phyloP scores from a whole-genome alignment of 495 filamentous ascomycete species.

The Oleoguttula mirabilis region DNA sequence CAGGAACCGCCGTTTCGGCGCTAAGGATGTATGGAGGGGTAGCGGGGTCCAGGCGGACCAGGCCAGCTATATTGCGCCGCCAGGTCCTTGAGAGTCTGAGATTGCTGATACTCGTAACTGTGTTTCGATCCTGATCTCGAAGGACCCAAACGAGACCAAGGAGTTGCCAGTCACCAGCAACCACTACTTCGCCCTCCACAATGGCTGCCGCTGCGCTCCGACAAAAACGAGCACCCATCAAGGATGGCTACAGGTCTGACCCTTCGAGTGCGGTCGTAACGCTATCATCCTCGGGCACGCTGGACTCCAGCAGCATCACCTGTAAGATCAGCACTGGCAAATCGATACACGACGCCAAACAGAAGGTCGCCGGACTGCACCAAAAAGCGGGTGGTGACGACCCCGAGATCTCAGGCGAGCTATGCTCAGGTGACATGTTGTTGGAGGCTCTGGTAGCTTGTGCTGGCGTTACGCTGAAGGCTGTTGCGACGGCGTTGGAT shows the following conservation, averaged over 20 bases:
- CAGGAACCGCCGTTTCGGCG: too few species aligned
- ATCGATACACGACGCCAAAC: constrained; percentile 23
- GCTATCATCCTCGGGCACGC: constrained; percentile 25
- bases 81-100: too few species aligned
- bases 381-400: constrained; percentile 30
- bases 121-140: too few species aligned
- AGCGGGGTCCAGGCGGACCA: too few species aligned
- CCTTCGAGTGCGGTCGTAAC: constrained; percentile 29
- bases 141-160: too few species aligned
- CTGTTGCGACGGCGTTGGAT: constrained; percentile 28
- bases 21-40: too few species aligned
- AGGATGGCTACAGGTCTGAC: constrained; percentile 24
- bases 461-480: constrained; percentile 31
- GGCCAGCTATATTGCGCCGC: too few species aligned
- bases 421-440: constrained; percentile 33
- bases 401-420: constrained; percentile 28
- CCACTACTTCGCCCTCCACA: not conserved
- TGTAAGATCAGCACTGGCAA: constrained; percentile 27
- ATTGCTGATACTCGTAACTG: too few species aligned
- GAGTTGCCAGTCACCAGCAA: too few species aligned
- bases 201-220: constrained; percentile 27
- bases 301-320: constrained; percentile 26
- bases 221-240: constrained; percentile 29
- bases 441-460: constrained; percentile 32
- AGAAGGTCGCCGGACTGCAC: constrained; percentile 27